A percentile compares a stretch with the other conserved stretches of the same genome.
phyloP scores from a whole-genome alignment of 495 filamentous ascomycete genomes.

The Trichoderma reesei region DNA sequence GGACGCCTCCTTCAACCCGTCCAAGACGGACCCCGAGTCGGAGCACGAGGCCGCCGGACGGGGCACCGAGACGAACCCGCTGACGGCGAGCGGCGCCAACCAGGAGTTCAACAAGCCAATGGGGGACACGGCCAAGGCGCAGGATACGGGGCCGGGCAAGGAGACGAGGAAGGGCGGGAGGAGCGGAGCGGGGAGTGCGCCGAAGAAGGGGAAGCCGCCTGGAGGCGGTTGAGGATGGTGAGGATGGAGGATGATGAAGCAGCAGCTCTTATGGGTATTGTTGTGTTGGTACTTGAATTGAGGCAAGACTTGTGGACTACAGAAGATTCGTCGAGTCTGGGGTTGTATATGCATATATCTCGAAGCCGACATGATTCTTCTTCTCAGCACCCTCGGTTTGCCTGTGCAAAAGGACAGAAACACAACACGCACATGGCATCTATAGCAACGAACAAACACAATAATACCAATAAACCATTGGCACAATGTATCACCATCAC shows the following conservation, averaged over 20 bases:
- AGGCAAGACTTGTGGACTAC: no score
- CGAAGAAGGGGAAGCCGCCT: constrained; percentile 18
- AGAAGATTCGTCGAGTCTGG: no score
- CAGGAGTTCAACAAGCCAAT: constrained; percentile 21
- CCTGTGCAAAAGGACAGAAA: no score
- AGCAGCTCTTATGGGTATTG: no score
- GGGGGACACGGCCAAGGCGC: constrained; percentile 12
- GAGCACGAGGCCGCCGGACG: constrained; percentile 19
- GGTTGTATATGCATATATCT: no score
- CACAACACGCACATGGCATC: no score
- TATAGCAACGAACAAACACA: no score
- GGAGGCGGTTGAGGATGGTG: neutral
- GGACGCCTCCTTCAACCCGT: constrained; percentile 31
- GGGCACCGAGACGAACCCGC: constrained; percentile 24
- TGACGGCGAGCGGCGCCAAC: constrained; percentile 31
- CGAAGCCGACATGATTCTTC: no score
- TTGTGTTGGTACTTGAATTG: neutral
- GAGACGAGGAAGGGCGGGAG: constrained; percentile 14
- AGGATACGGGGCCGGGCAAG: constrained; percentile 6
- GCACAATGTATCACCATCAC: no score
- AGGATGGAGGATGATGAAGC: neutral
- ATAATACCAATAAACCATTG: no score
- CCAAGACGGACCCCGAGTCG: constrained; percentile 31
- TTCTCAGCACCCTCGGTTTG: no score
- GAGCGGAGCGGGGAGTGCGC: constrained; percentile 16